phyloP scores from a whole-genome alignment of 2,329 filamentous ascomycete species.

The Penicillium brasilianum region DNA sequence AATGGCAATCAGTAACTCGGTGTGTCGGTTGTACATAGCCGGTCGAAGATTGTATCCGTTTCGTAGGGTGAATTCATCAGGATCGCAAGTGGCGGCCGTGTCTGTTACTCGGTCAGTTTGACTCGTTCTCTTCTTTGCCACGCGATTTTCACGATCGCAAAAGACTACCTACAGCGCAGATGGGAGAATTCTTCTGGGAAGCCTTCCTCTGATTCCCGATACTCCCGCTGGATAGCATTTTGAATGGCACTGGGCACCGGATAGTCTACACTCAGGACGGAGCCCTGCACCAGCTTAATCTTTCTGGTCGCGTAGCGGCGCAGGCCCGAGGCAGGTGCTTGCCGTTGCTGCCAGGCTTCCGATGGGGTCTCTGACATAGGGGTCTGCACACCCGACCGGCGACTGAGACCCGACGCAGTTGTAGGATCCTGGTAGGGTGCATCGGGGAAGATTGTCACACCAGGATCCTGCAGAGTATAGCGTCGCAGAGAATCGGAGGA shows the following conservation, averaged over 20 bases:
- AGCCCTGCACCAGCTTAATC: conserved; percentile 96
- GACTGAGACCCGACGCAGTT: conserved; percentile 47
- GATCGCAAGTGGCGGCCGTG: conserved; percentile 95
- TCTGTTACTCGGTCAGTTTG: conserved; percentile 55
- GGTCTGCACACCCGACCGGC: conserved; percentile 56
- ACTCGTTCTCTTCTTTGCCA: neutral
- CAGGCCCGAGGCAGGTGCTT: conserved; percentile 67
- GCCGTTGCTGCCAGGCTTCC: conserved; percentile 75
- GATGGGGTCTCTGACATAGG: conserved; percentile 67
- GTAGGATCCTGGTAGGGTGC: conserved; percentile 64
- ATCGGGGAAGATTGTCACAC: conserved; percentile 62
- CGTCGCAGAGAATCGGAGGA: conserved; percentile 39
- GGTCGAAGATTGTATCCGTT: conserved; percentile 98
- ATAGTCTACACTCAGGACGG: conserved; percentile 94
- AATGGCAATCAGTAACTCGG: conserved; percentile 93
- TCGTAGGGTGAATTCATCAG: conserved; percentile 96
- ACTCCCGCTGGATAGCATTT: conserved; percentile 92
- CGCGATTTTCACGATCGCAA: neutral
- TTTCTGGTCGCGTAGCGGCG: conserved; percentile 94
- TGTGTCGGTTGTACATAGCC: conserved; percentile 98
- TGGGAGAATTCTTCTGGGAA: conserved; percentile 91
- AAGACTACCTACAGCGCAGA: conserved; percentile 73
- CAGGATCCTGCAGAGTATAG: conserved; percentile 49
- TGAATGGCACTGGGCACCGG: conserved; percentile 96
- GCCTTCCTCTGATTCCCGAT: conserved; percentile 82